Percentiles rank a stretch among this genome's conserved stretches.
Conservation (phyloP, 2,329 filamentous ascomycete genomes). For the Penicillium fuscoglaucum region DNA sequence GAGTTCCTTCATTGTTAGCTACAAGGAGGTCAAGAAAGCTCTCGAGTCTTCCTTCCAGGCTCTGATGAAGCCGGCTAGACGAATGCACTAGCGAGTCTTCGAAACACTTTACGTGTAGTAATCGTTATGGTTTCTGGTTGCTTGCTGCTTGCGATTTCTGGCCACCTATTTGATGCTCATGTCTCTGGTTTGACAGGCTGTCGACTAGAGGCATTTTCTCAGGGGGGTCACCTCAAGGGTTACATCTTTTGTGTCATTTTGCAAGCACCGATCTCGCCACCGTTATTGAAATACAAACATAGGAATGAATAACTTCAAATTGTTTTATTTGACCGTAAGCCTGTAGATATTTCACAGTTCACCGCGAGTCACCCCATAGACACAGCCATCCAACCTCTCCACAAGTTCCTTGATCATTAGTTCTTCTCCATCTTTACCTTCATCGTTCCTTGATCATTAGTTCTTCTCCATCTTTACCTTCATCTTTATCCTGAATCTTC, state of each 20-base stretch:
- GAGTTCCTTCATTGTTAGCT: constrained; percentile 82
- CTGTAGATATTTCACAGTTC: constrained; percentile 11
- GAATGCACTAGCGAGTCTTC: constrained; percentile 34
- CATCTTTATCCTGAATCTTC: constrained; percentile 32
- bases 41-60: constrained; percentile 63
- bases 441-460: constrained; percentile 19
- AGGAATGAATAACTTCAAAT: constrained; percentile 25
- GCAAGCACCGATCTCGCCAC: constrained; percentile 9
- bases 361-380: constrained; percentile 4
- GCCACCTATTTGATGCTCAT: background rate
- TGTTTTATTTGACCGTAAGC: constrained; percentile 4
- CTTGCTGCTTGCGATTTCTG: background rate
- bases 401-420: constrained; percentile 23
- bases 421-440: constrained; percentile 10
- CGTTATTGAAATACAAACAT: constrained; percentile 23
- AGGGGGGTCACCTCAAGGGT: background rate
- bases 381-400: constrained; percentile 19
- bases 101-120: constrained; percentile 12
- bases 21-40: constrained; percentile 77
- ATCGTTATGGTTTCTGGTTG: background rate
- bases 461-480: constrained; percentile 10
- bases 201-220: background rate
- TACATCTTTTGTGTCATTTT: constrained; percentile 1
- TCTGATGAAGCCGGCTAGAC: constrained; percentile 47
- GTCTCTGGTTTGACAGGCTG: background rate